phyloP scores from a whole-genome alignment of 169 alveolate species.

The Nephromyces sp. region DNA sequence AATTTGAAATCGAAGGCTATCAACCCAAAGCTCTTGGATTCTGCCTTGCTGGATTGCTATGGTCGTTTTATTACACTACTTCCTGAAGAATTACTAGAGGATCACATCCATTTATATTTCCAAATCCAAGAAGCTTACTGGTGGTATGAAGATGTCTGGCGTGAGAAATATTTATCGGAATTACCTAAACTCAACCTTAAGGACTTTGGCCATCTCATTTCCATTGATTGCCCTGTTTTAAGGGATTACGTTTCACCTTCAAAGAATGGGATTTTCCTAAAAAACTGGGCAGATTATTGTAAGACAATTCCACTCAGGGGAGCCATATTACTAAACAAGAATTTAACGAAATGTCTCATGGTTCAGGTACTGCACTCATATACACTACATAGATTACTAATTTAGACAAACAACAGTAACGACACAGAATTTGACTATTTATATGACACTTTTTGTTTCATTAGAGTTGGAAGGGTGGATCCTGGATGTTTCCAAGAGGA shows the following conservation, averaged over 20 bases:
- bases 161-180: slow-evolving; percentile 54
- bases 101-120: slow-evolving; percentile 70
- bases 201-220: slow-evolving; percentile 61
- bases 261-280: slow-evolving; percentile 49
- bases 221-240: slow-evolving; percentile 63
- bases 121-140: slow-evolving; percentile 79
- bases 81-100: slow-evolving; percentile 71
- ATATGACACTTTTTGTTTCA: slow-evolving; percentile 27
- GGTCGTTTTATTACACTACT: slow-evolving; percentile 75
- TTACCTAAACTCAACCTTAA: slow-evolving; percentile 56
- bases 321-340: slow-evolving; percentile 63
- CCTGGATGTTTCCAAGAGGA: slow-evolving; percentile 87
- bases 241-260: slow-evolving; percentile 46
- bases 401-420: too few species aligned
- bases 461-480: slow-evolving; percentile 68
- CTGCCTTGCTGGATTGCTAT: slow-evolving; percentile 69
- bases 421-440: background rate
- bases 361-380: slow-evolving; percentile 4
- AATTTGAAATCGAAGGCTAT: slow-evolving; percentile 15
- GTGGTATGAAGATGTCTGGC: slow-evolving; percentile 85
- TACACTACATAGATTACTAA: too few species aligned
- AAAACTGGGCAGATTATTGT: slow-evolving; percentile 61
- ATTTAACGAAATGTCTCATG: slow-evolving; percentile 58
- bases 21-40: slow-evolving; percentile 52
- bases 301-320: slow-evolving; percentile 75